These are phyloP conservation scores for Mayamaea pseudoterrestris DNA, from an alignment of 108 stramenopile species.

Conservation along the genomic window DNA sequence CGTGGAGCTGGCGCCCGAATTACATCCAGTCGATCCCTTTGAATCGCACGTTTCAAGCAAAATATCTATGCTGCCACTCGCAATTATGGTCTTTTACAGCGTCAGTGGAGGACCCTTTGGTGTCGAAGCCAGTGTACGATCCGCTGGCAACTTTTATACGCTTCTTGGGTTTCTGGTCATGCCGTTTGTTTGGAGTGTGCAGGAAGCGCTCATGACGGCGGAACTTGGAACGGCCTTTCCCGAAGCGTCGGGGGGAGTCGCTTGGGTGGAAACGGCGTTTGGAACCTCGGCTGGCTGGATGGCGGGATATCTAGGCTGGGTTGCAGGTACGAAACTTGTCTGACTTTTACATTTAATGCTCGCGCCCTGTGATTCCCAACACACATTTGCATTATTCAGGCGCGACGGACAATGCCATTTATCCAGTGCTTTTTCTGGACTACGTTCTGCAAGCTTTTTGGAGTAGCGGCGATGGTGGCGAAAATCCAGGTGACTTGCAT, in stretches of 20 bases:
- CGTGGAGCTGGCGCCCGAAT: too few relatives aligned
- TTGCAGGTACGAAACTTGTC: too few relatives aligned
- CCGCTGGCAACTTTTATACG: conserved; percentile 80
- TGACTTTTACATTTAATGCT: too few relatives aligned
- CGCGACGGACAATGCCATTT: conserved; percentile 85
- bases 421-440: conserved; percentile 73
- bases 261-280: conserved; percentile 91
- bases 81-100: conserved; percentile 83
- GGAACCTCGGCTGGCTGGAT: conserved; percentile 69
- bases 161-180: conserved; percentile 70
- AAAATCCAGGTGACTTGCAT: not conserved
- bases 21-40: too few relatives aligned
- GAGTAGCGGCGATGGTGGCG: conserved; percentile 6
- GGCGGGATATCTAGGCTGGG: conserved; percentile 82
- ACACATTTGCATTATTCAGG: too few relatives aligned
- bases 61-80: conserved; percentile 39
- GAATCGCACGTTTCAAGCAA: too few relatives aligned
- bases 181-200: conserved; percentile 85
- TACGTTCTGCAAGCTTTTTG: conserved; percentile 58
- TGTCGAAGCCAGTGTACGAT: conserved; percentile 73
- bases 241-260: conserved; percentile 81
- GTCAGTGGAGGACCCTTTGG: conserved; percentile 94
- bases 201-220: conserved; percentile 88
- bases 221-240: conserved; percentile 82
- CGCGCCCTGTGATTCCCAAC: too few relatives aligned